Evolutionary conservation across 140 eudicot genomes (phyloP), one percentile per base, ranked within the genome.

Genomic region (Senecio squalidus): DNA sequence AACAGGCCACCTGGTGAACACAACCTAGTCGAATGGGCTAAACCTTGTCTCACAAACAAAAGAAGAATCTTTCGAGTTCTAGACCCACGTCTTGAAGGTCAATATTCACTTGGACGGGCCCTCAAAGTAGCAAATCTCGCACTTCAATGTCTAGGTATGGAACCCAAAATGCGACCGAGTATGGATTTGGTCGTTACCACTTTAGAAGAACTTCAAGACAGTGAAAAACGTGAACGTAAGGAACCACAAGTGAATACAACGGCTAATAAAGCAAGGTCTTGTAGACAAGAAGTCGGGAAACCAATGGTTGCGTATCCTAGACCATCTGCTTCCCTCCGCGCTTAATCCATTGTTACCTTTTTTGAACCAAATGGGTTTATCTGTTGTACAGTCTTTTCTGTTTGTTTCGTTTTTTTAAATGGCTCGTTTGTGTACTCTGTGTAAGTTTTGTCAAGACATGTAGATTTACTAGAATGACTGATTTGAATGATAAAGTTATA

Each of bases 11-110:
- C 80, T 1, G 92, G 91, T 4, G 85, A 84, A 51, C 91, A 82
- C 49, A 84, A 75, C 73, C 78, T 89, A 17, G 92, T 89, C 20
- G 88, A 84, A 3, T 89, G 97, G 97, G 97, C 97, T 29, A 82
- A 64, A 41, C 96, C 96, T 9, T 84, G 77, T 70, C 81, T 89
- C 6, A 69, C 68, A 51, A 79, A 58, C 76, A 89, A 84, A 70
- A 59, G 95, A 18, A 82, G 85, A 77, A 73, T 89, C 26, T 70
- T 85, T 16, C 95, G 88, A 2, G 74, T 89, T 30, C 60, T 89
- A 13, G 97, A 89, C 60, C 27, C 78, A 30, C 88, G 92, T 6
- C 80, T 89, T 3, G 92, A 89, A 64, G 95, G 97, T 65, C 97
- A 89, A 64, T 85, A 85, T 29, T 65, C 86, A 5, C 66, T 80